A percentile compares a stretch with the other conserved stretches of the same genome.
These are phyloP conservation scores for Entelexis sorbosivorans DNA, from an alignment of 1,139 yeast species.

Conservation along the genomic window DNA sequence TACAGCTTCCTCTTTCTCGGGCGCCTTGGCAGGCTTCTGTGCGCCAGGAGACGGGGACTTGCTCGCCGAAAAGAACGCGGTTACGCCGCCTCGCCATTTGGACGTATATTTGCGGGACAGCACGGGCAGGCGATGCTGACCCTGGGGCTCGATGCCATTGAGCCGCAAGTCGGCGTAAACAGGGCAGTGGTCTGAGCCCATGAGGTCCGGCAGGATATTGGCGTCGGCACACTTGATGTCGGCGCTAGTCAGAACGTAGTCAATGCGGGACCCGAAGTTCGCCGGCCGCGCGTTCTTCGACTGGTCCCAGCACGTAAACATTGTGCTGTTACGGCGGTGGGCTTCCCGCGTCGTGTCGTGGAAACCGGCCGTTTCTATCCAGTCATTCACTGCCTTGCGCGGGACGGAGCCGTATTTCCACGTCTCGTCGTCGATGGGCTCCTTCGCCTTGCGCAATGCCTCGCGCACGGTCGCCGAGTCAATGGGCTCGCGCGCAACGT, in stretches of 20 bases:
- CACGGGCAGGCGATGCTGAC: conserved; percentile 8
- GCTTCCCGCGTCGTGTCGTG: conserved; percentile 53
- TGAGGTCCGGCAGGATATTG: conserved; percentile 54
- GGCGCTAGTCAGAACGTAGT: conserved; percentile 49
- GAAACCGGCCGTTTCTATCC: conserved; percentile 32
- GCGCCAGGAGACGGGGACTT: background rate
- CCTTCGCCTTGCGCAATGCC: conserved; percentile 31
- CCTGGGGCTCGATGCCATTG: conserved; percentile 6
- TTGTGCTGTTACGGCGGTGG: conserved; percentile 47
- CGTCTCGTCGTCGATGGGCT: conserved; percentile 17
- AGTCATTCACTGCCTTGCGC: conserved; percentile 27
- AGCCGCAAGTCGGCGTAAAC: conserved; percentile 53
- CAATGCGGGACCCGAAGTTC: conserved; percentile 83
- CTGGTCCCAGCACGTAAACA: conserved; percentile 93
- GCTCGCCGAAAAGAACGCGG: conserved; percentile 3
- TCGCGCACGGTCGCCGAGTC: conserved; percentile 69
- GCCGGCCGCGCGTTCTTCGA: conserved; percentile 64
- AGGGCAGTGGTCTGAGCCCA: conserved; percentile 95
- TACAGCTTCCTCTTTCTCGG: background rate
- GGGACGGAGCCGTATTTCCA: conserved; percentile 27
- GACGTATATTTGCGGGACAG: conserved; percentile 7
- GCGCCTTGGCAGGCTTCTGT: background rate
- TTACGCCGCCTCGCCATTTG: conserved; percentile 12
- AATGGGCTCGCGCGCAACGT: conserved; percentile 64
- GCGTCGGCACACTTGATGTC: conserved; percentile 38